Base-by-base conservation (phyloP, 441 rosid species). In the Mallotus repandus region DNA sequence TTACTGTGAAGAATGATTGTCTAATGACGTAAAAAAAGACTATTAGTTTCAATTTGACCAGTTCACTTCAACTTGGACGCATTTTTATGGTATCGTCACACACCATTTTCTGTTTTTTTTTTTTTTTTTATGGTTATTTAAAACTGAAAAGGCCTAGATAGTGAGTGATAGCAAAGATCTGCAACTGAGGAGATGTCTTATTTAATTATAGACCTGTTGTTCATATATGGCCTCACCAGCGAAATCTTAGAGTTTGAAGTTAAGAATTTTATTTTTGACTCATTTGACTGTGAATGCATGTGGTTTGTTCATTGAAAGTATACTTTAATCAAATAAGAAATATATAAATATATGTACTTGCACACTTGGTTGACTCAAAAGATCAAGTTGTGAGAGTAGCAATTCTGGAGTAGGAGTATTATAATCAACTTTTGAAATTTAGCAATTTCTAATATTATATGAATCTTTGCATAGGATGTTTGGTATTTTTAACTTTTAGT, bases 91-190 rank as follows among this genome's bases (percentile, higher is more conserved):
- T n/a, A 43, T 32, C 59, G 32, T 35, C 22, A 53, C 15, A 29
- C 15, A 13, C 46, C 60, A 9, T 3, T 19, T 50, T 53, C 9
- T 67, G 1, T 8, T 4, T 19, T 50, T 53, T 67, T 32, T 8
- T 4, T 19, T 50, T 53, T 67, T 32, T 53, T 32, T 35, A 50
- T 10, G 32, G 59, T 32, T 53, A 29, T 35, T 25, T 16, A 32
- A 9, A 45, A 45, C 12, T 45, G 7, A 10, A 13, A 32, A 68
- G n/a, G 49, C 32, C 19, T 38, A 56, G 13, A 35, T 38, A 25
- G 35, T 68, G 71, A n/a, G 4, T 68, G 62, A 68, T 54, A 32
- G n/a, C 60, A 68, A 68, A 54, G 41, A 54, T 32, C 45, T 63
- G 35, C 52, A 63, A 7, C n/a, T 29, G 61, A 5, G 4, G 41